Percentiles rank a stretch among this genome's conserved stretches.
Conservation (phyloP, 108 stramenopile species). For the Skeletonema grethae region DNA sequence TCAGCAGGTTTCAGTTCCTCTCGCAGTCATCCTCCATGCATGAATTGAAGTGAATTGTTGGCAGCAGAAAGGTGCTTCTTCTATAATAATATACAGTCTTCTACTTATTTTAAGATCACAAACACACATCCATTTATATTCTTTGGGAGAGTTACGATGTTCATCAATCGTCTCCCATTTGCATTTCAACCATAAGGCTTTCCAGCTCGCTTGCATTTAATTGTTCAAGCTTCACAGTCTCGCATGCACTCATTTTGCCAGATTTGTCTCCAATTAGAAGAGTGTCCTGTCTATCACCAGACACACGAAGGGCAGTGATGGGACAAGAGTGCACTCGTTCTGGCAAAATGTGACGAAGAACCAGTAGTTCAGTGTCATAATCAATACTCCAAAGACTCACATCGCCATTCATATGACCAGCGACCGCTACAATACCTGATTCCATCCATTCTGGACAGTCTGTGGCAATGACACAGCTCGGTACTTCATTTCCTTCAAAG, state of each 20-base stretch:
- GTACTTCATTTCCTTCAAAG: slow-evolving; percentile 49
- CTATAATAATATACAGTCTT: background rate
- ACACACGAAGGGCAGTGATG: slow-evolving; percentile 76
- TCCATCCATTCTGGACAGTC: slow-evolving; percentile 95
- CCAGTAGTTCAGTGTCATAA: slow-evolving; percentile 53
- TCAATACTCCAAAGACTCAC: slow-evolving; percentile 89
- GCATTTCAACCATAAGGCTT: slow-evolving; percentile 7
- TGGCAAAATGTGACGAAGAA: slow-evolving; percentile 60
- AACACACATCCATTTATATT: background rate
- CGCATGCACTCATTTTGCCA: slow-evolving; percentile 82
- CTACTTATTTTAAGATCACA: slow-evolving; percentile 3
- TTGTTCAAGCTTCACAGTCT: slow-evolving; percentile 77
- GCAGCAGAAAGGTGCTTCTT: too few species aligned
- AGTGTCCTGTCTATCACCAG: slow-evolving; percentile 73
- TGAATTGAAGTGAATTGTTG: too few species aligned
- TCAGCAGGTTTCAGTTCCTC: too few species aligned
- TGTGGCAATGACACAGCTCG: slow-evolving; percentile 85
- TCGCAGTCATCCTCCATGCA: too few species aligned
- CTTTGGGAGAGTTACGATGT: background rate
- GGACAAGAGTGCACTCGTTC: slow-evolving; percentile 76
- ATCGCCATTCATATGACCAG: slow-evolving; percentile 94
- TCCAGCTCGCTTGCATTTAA: slow-evolving; percentile 58
- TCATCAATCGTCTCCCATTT: slow-evolving; percentile 5
- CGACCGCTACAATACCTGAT: slow-evolving; percentile 88
- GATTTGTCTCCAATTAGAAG: slow-evolving; percentile 88